Evolutionary conservation across 2,329 filamentous ascomycete species (phyloP), one percentile per base, ranked within the genome.

Genomic region (Pseudogymnoascus sp.): DNA sequence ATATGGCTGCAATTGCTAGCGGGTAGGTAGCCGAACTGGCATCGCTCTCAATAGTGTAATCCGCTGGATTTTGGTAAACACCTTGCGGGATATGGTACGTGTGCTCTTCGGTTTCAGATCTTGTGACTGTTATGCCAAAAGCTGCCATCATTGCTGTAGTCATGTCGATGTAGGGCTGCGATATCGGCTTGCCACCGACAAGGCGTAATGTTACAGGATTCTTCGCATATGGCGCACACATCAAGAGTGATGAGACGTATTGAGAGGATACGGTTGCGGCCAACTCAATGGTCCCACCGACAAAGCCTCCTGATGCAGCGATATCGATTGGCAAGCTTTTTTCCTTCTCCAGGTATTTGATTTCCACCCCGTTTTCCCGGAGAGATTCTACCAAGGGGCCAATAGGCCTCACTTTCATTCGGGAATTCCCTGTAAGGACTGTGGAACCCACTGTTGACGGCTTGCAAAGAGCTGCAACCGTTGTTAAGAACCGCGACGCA

Each of bases 201-300:
- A 99, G 82, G 41, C 88, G 89, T 68, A 99, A 79, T 0, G 91
- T 97, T 38, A 99, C 93, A 0, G 93, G 90, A 66, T 92, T 87
- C 77, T 96, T 97, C 53, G 95, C 95, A 72, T 98, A 99, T 0
- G 95, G 95, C 0, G 95, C 95, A 64, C 92, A 96, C 91, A 99
- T 96, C 61, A 99, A 81, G 67, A 99, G 87, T 1, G 93, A 97
- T 0, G 95, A 98, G 38, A 99, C 95, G 73, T 98, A 99, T 77
- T 99, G 95, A n/a, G 95, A 98, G 7, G 95, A 99, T 14, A 98
- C 89, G 43, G 95, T 98, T 0, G 95, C 95, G 10, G 93, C 91
- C 63, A 99, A 82, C 73, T 96, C 90, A 70, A 99, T 97, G 28
- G 89, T 82, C 38, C 95, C 95, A 62, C 93, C 93, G 56, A 86